Evolutionary conservation across 176 grass and related monocot genomes (phyloP), one percentile per base, ranked within the genome.

Genomic region (Carex littledalei): DNA sequence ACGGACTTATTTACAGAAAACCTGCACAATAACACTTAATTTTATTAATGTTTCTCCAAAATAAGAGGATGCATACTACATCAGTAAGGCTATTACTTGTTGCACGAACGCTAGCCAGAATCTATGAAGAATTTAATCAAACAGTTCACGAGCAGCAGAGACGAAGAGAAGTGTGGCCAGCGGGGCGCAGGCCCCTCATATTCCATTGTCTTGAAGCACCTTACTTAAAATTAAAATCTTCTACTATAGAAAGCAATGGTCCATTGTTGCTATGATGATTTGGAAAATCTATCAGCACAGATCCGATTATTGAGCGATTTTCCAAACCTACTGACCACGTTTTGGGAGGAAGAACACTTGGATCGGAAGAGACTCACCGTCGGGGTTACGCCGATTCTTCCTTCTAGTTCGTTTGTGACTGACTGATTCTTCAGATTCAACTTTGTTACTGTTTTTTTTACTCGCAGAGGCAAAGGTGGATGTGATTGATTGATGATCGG

Each of bases 401-500:
- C 63, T 66, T 66, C 22, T 32, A 66, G 26, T 15, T 32, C 5
- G 26, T 31, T 66, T 12, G 63, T 14, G 24, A 31, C 24, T 13
- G 10, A 31, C 24, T 66, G 58, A 20, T 66, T 13, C 63, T 66
- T 66, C 24, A 66, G 11, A 31, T 66, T 66, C 10, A 10, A 34
- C 6, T 16, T 67, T 67, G 31, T 67, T 21, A 34, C 12, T 2
- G 29, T 34, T 15, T 15, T 13, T 13, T 67, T 34, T 31, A 15
- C 11, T 31, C 3, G 63, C 58, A 20, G 17, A 21, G n/a, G 20
- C 60, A 9, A 24, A 63, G 60, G 20, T 39, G 32, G 32, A 69
- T 39, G 66, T 63, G 66, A 69, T 68, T 7, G 69, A 72, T 72
- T 11, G 69, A 49, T 49, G 69, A 73, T 73, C 69, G 41, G 69